Evolutionary conservation across 148 eudicot genomes (phyloP).

Genomic region (Arctostaphylos glauca): DNA sequence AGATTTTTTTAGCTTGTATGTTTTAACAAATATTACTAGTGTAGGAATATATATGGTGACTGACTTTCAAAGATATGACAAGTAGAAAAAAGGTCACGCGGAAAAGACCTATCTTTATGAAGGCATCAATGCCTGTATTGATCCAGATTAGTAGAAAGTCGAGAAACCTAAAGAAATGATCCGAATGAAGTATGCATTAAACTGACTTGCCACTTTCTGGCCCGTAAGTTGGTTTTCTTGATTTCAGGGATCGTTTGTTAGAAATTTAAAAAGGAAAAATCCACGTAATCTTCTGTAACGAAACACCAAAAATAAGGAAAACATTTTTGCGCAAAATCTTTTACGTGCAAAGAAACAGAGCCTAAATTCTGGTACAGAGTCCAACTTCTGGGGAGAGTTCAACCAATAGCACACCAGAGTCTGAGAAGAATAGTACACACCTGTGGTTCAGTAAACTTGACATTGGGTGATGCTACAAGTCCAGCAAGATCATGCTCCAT

Average conservation of each 20-base stretch:
- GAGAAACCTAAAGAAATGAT: not conserved
- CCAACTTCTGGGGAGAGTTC: not conserved
- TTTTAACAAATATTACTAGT: not conserved
- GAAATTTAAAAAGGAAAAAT: not conserved
- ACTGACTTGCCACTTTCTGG: not conserved
- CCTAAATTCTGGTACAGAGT: not conserved
- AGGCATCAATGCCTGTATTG: not conserved
- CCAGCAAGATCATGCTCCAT: slow-evolving; percentile 76
- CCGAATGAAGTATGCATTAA: not conserved
- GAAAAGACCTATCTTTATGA: not conserved
- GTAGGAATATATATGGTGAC: not conserved
- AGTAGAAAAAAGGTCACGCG: not conserved
- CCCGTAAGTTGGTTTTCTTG: not conserved
- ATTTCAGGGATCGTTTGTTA: not conserved
- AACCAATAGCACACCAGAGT: not conserved
- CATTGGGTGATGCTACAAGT: slow-evolving; percentile 42
- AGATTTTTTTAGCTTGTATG: not conserved
- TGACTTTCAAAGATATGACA: not conserved
- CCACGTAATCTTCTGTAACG: not conserved
- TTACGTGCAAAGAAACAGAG: not conserved
- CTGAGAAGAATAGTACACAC: slow-evolving; percentile 20
- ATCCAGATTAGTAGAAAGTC: not conserved
- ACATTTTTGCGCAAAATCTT: no score
- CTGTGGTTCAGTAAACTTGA: slow-evolving; percentile 58
- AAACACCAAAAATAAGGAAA: not conserved